phyloP scores from a whole-genome alignment of 2,329 filamentous ascomycete species.

The Zymoseptoria ardabiliae region DNA sequence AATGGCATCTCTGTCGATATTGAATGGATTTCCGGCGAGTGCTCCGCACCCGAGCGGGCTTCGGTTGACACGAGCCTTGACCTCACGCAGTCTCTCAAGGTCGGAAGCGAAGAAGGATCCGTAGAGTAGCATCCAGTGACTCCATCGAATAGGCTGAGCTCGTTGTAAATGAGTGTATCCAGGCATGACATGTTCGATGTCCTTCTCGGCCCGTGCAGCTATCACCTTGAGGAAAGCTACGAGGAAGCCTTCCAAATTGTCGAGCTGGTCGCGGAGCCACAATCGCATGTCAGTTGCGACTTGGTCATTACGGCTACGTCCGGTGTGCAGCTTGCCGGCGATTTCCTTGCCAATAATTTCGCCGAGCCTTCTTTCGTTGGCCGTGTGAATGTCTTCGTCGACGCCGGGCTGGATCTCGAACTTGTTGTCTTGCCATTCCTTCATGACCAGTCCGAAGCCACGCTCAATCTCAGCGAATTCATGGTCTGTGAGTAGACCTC shows the following conservation, averaged over 20 bases:
- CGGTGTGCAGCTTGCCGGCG: conserved; percentile 84
- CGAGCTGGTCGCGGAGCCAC: conserved; percentile 73
- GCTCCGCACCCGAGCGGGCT: conserved; percentile 67
- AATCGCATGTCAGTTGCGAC: conserved; percentile 84
- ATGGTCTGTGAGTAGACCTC: conserved; percentile 62
- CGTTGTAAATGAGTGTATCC: conserved; percentile 84
- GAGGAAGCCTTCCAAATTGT: conserved; percentile 61
- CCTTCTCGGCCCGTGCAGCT: conserved; percentile 60
- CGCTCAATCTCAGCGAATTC: conserved; percentile 69
- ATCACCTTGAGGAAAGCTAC: conserved; percentile 63
- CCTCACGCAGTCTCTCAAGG: conserved; percentile 67
- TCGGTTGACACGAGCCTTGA: conserved; percentile 66
- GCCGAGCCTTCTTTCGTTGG: conserved; percentile 50
- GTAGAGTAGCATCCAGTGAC: conserved; percentile 73
- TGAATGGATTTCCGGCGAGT: conserved; percentile 73
- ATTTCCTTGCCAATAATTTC: conserved; percentile 82
- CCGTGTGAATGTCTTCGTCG: conserved; percentile 50
- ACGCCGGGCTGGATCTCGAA: conserved; percentile 42
- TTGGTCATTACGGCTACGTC: conserved; percentile 81
- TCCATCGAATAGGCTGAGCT: conserved; percentile 73
- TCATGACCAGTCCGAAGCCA: conserved; percentile 55
- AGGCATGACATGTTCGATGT: conserved; percentile 75
- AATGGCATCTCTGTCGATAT: conserved; percentile 72
- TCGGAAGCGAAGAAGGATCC: conserved; percentile 65
- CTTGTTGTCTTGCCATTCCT: conserved; percentile 41